These are phyloP conservation scores for Xylariaceae sp. DNA, from an alignment of 2,329 filamentous ascomycete species.

Conservation along the genomic window DNA sequence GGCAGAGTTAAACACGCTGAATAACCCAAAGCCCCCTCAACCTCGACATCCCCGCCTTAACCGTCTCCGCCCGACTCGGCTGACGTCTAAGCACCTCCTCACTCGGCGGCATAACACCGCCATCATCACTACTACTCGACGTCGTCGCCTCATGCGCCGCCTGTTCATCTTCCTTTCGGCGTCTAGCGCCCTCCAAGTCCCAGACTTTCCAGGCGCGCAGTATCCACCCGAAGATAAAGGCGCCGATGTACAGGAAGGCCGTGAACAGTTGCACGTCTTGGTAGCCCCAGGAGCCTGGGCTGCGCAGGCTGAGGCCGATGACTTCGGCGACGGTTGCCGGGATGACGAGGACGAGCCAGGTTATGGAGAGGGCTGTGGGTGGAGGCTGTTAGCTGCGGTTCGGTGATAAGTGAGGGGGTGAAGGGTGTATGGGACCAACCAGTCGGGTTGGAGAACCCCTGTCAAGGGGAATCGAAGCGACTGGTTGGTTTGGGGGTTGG, in stretches of 20 bases:
- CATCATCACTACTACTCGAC: too few species aligned
- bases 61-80: conserved; percentile 13
- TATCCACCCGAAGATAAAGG: conserved; percentile 43
- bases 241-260: conserved; percentile 55
- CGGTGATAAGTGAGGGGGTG: background rate
- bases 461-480: too few species aligned
- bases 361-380: conserved; percentile 53
- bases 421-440: too few species aligned
- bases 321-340: conserved; percentile 65
- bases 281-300: conserved; percentile 41
- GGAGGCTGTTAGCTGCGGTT: background rate
- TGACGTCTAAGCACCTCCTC: conserved; percentile 13
- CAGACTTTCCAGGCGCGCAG: conserved; percentile 41
- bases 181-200: conserved; percentile 24
- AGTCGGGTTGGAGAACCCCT: too few species aligned
- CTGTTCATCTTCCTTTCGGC: conserved; percentile 23
- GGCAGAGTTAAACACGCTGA: conserved; percentile 21
- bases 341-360: conserved; percentile 66
- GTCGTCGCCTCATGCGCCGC: conserved; percentile 26
- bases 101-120: background rate
- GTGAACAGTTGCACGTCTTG: conserved; percentile 53
- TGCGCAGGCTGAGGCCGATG: conserved; percentile 54
- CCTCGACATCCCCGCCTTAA: conserved; percentile 20
- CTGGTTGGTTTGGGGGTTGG: too few species aligned
- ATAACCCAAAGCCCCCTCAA: conserved; percentile 26